Evolutionary conservation across 768 basidiomycete species (phyloP).

Genomic region (Kwoniella bestiolae): DNA sequence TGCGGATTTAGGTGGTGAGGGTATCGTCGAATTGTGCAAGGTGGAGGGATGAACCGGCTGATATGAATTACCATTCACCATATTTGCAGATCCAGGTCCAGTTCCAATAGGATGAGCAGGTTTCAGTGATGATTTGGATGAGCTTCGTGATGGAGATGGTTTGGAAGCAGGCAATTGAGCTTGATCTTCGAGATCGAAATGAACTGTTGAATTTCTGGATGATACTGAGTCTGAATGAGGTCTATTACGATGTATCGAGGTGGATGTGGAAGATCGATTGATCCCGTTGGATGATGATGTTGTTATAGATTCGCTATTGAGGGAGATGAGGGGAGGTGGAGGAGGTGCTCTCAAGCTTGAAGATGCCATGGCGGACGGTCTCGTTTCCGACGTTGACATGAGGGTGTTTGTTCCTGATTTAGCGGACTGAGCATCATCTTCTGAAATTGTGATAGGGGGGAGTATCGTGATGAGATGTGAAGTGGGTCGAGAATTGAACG

Average conservation of each 20-base stretch:
- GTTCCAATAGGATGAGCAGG: background rate
- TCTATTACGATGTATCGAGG: conserved; percentile 7
- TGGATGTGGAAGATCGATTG: conserved; percentile 1
- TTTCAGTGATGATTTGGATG: background rate
- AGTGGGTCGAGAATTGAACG: too few species aligned
- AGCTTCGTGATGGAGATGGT: background rate
- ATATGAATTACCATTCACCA: conserved; percentile 5
- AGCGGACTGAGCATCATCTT: conserved; percentile 8
- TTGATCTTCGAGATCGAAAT: conserved; percentile 13
- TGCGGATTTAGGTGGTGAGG: conserved; percentile 17
- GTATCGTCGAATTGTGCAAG: conserved; percentile 20
- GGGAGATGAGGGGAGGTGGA: conserved; percentile 3
- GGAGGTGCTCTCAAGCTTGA: conserved; percentile 5
- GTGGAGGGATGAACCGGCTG: conserved; percentile 21
- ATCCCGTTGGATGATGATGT: background rate
- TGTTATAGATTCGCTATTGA: background rate
- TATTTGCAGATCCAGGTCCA: background rate
- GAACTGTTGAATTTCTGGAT: conserved; percentile 9
- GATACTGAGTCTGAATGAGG: conserved; percentile 18
- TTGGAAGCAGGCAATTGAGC: background rate
- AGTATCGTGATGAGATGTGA: conserved; percentile 19
- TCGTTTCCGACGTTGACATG: conserved; percentile 3
- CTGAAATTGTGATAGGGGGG: conserved; percentile 12
- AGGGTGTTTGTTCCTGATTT: background rate
- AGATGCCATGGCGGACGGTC: conserved; percentile 21